Evolutionary conservation across 306 rosid species (phyloP).

Genomic region (Sophora flavescens): DNA sequence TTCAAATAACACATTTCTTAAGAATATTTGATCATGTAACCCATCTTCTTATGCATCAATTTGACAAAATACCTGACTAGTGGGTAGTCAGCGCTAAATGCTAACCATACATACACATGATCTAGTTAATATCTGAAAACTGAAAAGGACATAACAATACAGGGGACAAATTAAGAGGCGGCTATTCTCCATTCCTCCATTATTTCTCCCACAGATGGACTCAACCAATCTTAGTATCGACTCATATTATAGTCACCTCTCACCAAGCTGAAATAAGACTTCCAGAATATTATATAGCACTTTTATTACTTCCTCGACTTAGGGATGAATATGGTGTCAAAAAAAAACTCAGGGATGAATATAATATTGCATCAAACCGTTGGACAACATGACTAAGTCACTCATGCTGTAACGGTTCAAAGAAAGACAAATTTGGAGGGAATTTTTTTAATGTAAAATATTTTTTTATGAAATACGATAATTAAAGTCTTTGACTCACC

Average conservation of each 20-base stretch:
- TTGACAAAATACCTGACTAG: too few species aligned
- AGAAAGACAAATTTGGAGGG: neutral
- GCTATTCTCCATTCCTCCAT: neutral
- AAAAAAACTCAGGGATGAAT: too few species aligned
- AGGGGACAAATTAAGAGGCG: neutral
- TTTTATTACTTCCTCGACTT: neutral
- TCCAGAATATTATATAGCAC: too few species aligned
- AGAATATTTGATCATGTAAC: too few species aligned
- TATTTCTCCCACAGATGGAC: neutral
- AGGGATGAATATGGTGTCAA: neutral
- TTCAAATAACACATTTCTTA: too few species aligned
- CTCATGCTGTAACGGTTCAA: neutral
- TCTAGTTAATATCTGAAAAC: too few species aligned
- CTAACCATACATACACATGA: too few species aligned
- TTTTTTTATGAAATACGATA: neutral
- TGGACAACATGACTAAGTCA: neutral
- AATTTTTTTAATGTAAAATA: neutral
- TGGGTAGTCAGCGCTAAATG: too few species aligned
- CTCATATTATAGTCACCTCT: too few species aligned
- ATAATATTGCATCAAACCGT: neutral
- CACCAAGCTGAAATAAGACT: too few species aligned
- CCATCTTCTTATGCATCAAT: too few species aligned
- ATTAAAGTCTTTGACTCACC: too few species aligned
- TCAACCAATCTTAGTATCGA: neutral
- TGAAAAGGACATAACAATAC: neutral